These are phyloP conservation scores for Cyberlindnera misumaiensis DNA, from an alignment of 805 yeast genomes.

Conservation along the genomic window DNA sequence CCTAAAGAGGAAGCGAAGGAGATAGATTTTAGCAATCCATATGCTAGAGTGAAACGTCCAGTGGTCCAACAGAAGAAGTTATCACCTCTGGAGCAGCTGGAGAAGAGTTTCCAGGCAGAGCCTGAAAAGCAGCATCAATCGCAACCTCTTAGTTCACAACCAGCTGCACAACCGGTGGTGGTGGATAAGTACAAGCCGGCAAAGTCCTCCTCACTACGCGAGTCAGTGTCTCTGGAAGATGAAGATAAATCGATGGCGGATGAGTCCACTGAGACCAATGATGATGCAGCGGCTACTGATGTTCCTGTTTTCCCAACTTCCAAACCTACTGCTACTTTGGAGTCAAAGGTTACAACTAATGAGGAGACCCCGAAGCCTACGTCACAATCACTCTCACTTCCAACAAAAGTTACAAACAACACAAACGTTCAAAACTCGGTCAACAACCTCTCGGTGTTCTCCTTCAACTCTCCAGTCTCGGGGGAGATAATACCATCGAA, in stretches of 20 bases:
- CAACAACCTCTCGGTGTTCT: too few species aligned
- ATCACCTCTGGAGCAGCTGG: constrained; percentile 17
- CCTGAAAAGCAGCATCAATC: not conserved
- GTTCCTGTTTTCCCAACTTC: too few species aligned
- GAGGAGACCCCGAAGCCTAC: too few species aligned
- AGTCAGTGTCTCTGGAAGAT: constrained; percentile 17
- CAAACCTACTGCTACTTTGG: too few species aligned
- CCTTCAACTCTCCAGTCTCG: too few species aligned
- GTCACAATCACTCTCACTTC: not conserved
- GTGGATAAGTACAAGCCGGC: constrained; percentile 28
- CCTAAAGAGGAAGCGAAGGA: constrained; percentile 6
- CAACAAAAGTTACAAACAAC: not conserved
- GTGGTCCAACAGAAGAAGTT: constrained; percentile 7
- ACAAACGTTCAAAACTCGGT: not conserved
- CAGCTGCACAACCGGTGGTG: not conserved
- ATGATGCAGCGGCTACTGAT: not conserved
- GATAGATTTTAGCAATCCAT: constrained; percentile 34
- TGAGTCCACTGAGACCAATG: not conserved
- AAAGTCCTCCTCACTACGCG: constrained; percentile 32
- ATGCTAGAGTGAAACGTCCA: constrained; percentile 18
- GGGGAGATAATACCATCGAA: too few species aligned
- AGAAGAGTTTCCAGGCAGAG: constrained; percentile 12
- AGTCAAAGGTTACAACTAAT: too few species aligned
- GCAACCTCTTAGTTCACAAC: not conserved
- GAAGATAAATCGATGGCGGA: constrained; percentile 8